These are phyloP conservation scores for Lolium perenne DNA, from an alignment of 176 grass and related monocot species.

Conservation along the genomic window DNA sequence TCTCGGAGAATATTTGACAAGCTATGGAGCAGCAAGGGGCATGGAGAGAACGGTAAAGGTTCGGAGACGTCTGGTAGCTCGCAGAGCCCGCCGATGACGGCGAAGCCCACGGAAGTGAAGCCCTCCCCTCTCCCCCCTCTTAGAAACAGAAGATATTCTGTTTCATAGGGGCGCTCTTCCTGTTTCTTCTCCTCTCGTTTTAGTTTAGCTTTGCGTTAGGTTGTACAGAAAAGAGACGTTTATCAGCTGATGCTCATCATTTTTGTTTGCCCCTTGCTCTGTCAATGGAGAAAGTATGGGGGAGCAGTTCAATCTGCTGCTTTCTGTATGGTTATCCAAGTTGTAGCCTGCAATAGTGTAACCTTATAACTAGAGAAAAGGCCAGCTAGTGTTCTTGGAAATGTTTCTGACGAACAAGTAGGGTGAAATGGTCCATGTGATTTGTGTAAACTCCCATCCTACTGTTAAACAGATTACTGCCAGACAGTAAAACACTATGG, in stretches of 20 bases:
- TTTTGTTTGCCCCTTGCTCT: slow-evolving; percentile 48
- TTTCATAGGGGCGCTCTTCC: slow-evolving; percentile 58
- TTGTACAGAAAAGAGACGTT: slow-evolving; percentile 67
- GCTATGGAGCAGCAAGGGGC: slow-evolving; percentile 81
- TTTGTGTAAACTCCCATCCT: not conserved
- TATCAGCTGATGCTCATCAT: slow-evolving; percentile 38
- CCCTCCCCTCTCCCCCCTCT: slow-evolving; percentile 59
- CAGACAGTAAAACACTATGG: not conserved
- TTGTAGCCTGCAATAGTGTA: slow-evolving; percentile 44
- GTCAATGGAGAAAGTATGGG: slow-evolving; percentile 3
- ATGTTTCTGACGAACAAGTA: slow-evolving; percentile 22
- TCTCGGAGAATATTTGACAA: slow-evolving; percentile 94
- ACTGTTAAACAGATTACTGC: not conserved
- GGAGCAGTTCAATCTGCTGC: slow-evolving; percentile 47
- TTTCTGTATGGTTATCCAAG: slow-evolving; percentile 38
- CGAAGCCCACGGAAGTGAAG: slow-evolving; percentile 68
- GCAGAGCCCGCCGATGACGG: slow-evolving; percentile 69
- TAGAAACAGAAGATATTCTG: slow-evolving; percentile 78
- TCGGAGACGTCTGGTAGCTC: slow-evolving; percentile 93
- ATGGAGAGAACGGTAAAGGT: slow-evolving; percentile 67
- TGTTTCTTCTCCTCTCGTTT: not conserved
- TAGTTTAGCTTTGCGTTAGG: slow-evolving; percentile 56
- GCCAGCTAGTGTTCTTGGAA: slow-evolving; percentile 44
- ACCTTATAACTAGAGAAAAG: slow-evolving; percentile 35
- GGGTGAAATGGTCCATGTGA: not conserved